phyloP scores from a whole-genome alignment of 768 basidiomycete genomes.

The Naganishia friedmannii region DNA sequence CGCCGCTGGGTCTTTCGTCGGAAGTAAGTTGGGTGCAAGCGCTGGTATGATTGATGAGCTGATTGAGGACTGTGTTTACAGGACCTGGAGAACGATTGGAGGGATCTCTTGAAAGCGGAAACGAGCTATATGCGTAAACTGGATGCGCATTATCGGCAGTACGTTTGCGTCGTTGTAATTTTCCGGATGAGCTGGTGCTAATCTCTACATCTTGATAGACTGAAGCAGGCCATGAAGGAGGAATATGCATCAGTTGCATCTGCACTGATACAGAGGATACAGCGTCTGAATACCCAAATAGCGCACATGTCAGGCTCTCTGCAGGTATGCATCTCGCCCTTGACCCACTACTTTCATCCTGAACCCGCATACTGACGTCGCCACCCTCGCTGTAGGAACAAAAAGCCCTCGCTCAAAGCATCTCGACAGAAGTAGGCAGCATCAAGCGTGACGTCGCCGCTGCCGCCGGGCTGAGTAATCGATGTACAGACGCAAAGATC shows the following conservation, averaged over 20 bases:
- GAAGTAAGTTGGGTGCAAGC: slow-evolving; percentile 53
- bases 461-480: slow-evolving; percentile 66
- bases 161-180: slow-evolving; percentile 80
- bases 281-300: slow-evolving; percentile 45
- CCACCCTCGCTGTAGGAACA: slow-evolving; percentile 4
- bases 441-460: slow-evolving; percentile 58
- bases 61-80: slow-evolving; percentile 20
- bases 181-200: no score
- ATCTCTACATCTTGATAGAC: no score
- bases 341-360: neutral
- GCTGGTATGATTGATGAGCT: neutral
- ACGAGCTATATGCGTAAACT: slow-evolving; percentile 54
- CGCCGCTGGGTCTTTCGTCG: slow-evolving; percentile 67
- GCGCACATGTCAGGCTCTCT: slow-evolving; percentile 42
- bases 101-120: slow-evolving; percentile 65
- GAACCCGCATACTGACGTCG: no score
- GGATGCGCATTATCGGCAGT: slow-evolving; percentile 78
- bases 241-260: slow-evolving; percentile 46
- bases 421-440: neutral
- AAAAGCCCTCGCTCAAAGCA: slow-evolving; percentile 13
- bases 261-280: slow-evolving; percentile 43
- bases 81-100: slow-evolving; percentile 63
- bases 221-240: slow-evolving; percentile 50
- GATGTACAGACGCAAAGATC: slow-evolving; percentile 80
- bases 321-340: slow-evolving; percentile 34